Evolutionary conservation across 129 eudicot species (phyloP), one percentile per base, ranked within the genome.

Genomic region (Glebionis coronaria): DNA sequence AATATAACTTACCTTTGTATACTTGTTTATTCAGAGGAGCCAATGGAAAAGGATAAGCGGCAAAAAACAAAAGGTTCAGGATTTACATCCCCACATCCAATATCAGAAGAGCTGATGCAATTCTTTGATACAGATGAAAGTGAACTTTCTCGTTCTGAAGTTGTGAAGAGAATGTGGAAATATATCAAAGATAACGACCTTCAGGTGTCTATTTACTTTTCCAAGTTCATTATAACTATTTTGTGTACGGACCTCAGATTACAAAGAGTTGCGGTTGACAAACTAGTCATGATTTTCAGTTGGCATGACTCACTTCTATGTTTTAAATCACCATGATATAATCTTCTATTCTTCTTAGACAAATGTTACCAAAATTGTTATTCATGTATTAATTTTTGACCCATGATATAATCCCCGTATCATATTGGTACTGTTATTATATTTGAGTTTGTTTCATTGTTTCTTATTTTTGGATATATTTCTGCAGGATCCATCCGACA

Each of bases 401-500:
- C n/a, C 16, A n/a, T 56, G 61, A 56, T 4, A 56, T 56, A 20
- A 25, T 4, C 13, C 12, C n/a, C 11, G 9, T 57, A 12, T 21
- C 40, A 35, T 4, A 38, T 57, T 57, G 63, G 42, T 13, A 57
- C 18, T 2, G 53, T 18, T 9, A 44, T 52, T 51, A 8, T 63
- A 12, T 14, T 71, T 61, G 12, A 71, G 40, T 51, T 35, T 49
- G 70, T 71, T 71, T 15, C 4, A 38, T 21, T 19, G 47, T 21
- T 19, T 49, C 53, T 68, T 68, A 58, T 13, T 71, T 45, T 46
- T 71, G 68, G 14, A 45, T 58, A 12, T 54, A 40, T 59, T 31
- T 71, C 14, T 71, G 67, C 82, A 86, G 94, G 94, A 86, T 72
- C 86, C 94, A 28, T 74, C 80, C 1, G 84, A 83, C 61, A 80